Evolutionary conservation across 192 early-diverging fungal genomes (phyloP), one percentile per base, ranked within the genome.

Genomic region (Coemansia sp.): DNA sequence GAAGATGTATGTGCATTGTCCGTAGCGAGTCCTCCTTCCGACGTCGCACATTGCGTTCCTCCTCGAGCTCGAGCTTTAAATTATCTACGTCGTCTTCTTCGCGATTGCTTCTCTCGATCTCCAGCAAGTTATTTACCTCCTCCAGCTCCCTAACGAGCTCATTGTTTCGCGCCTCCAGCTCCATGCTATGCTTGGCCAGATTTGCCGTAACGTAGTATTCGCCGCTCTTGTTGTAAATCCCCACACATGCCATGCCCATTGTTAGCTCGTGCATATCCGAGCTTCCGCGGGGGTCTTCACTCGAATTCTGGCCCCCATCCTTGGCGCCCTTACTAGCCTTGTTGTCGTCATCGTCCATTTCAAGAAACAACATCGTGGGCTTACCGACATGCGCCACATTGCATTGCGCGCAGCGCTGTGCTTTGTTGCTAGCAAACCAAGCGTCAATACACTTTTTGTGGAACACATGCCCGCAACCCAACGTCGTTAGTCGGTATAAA

Each of bases 401-500:
- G 16, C 57, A 60, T 18, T 34, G 29, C 5, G 57, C 29, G n/a
- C 57, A 60, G 0, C 31, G 57, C 34, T 36, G 57, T 5, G 31
- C 49, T 10, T 20, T 51, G 57, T 33, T 60, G 33, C 31, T 34
- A 33, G 29, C 31, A 18, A 31, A 33, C 57, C 57, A 60, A 2
- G 31, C 12, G 15, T 60, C 29, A 16, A 60, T 34, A 18, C 57
- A 60, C 31, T 36, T 33, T 33, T 34, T n/a, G 31, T 34, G 31
- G 15, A 60, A 60, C 31, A 33, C 31, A 34, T 60, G 57, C 18
- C 57, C 57, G 8, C 57, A 60, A 7, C 57, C 31, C 57, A 60
- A 33, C 2, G 57, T 24, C 20, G 20, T n/a, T 24, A 51, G 20
- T 8, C 49, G 49, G 10, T 22, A 51, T 9, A 51, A 51, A 12